phyloP scores from a whole-genome alignment of 345 rosid species.

The Salix purpurea region DNA sequence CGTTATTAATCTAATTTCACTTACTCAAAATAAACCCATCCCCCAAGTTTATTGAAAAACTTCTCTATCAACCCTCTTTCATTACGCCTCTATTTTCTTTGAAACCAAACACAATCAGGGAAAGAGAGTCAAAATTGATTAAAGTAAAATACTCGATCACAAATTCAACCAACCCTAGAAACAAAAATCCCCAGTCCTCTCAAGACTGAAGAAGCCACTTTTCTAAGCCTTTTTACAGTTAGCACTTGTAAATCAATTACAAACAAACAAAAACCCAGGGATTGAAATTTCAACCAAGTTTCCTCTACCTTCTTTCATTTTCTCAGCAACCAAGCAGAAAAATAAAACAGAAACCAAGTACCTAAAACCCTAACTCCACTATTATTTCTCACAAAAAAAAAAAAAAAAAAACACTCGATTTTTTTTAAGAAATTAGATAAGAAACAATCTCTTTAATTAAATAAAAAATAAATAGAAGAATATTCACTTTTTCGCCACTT shows the following conservation, averaged over 20 bases:
- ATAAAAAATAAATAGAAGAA: background rate
- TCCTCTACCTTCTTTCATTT: background rate
- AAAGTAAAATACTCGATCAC: too few relatives aligned
- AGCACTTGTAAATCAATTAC: background rate
- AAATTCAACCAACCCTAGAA: background rate
- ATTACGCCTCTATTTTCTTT: background rate
- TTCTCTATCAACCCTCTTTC: too few relatives aligned
- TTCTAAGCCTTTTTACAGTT: background rate
- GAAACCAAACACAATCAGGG: background rate
- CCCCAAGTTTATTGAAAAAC: background rate
- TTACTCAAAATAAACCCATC: background rate
- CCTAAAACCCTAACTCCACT: background rate
- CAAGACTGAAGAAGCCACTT: background rate
- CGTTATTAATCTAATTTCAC: background rate
- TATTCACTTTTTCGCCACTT: background rate
- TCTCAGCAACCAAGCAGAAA: background rate
- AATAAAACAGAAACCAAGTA: background rate
- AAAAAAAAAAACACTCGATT: too few relatives aligned
- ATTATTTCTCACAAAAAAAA: background rate
- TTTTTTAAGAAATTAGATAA: too few relatives aligned
- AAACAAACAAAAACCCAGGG: background rate
- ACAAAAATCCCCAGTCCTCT: background rate
- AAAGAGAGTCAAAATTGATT: background rate
- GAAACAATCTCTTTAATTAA: background rate
- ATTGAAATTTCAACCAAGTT: background rate